Conservation (phyloP, 1,284 basidiomycete genomes). For the Papiliotrema terrestris region DNA sequence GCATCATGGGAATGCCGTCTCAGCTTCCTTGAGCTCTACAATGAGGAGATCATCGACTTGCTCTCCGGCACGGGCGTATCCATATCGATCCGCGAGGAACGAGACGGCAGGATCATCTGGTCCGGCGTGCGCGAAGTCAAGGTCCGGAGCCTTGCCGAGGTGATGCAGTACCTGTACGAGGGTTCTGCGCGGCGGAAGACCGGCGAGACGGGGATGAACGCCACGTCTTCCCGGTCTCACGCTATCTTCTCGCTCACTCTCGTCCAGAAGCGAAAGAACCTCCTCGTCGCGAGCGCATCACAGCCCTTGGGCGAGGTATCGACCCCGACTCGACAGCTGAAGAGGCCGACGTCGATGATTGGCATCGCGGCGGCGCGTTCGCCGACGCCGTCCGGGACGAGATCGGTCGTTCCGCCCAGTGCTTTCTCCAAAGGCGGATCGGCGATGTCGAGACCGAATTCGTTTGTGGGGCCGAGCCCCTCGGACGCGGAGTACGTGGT, state of each 20-base stretch:
- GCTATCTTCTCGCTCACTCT: slow-evolving; percentile 97
- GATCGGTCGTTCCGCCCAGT: slow-evolving; percentile 15
- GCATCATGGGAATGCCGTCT: slow-evolving; percentile 59
- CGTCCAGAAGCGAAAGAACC: slow-evolving; percentile 57
- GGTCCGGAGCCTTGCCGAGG: slow-evolving; percentile 77
- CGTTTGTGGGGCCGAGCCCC: slow-evolving; percentile 55
- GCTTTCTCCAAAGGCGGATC: slow-evolving; percentile 13
- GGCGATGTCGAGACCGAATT: slow-evolving; percentile 64
- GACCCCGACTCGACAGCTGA: slow-evolving; percentile 26
- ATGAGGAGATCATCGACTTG: slow-evolving; percentile 92
- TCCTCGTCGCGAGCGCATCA: background rate
- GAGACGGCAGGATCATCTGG: slow-evolving; percentile 96
- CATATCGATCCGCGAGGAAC: slow-evolving; percentile 94
- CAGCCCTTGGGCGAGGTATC: slow-evolving; percentile 9
- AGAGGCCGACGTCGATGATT: slow-evolving; percentile 29
- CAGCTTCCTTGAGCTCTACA: slow-evolving; percentile 94
- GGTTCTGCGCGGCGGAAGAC: slow-evolving; percentile 88
- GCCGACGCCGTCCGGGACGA: slow-evolving; percentile 18
- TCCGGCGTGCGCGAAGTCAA: slow-evolving; percentile 86
- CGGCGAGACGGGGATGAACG: slow-evolving; percentile 98
- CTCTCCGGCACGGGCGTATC: slow-evolving; percentile 68
- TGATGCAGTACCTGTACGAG: slow-evolving; percentile 85
- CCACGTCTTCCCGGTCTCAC: slow-evolving; percentile 94
- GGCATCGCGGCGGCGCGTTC: slow-evolving; percentile 19
- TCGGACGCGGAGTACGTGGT: slow-evolving; percentile 73